Percentiles rank a stretch among this genome's conserved stretches.
Conservation (phyloP, 2,329 filamentous ascomycete species). For the Aplosporella prunicola region DNA sequence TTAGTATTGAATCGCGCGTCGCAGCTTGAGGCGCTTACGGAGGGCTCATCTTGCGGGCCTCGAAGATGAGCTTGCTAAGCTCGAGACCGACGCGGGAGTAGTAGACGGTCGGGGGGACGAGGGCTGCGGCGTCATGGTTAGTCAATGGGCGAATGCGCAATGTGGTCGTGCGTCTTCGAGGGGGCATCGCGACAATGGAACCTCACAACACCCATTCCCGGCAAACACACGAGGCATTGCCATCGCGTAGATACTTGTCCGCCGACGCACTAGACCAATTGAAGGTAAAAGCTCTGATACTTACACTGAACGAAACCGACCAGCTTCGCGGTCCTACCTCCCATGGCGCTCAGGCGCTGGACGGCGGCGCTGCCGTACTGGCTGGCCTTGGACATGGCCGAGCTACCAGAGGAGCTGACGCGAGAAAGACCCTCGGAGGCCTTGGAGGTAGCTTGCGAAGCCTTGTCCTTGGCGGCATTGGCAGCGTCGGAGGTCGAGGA, state of each 20-base stretch:
- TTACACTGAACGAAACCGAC: conserved; percentile 79
- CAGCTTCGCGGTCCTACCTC: conserved; percentile 71
- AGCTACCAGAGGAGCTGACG: conserved; percentile 70
- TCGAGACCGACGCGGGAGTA: conserved; percentile 85
- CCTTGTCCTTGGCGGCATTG: conserved; percentile 38
- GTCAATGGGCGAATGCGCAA: no score
- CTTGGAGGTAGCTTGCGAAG: conserved; percentile 43
- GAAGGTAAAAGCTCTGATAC: conserved; percentile 26
- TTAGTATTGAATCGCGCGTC: conserved; percentile 10
- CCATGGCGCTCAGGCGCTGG: conserved; percentile 63
- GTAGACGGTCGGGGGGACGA: conserved; percentile 80
- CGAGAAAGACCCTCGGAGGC: conserved; percentile 74
- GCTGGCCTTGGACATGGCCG: conserved; percentile 62
- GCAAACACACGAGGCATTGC: no score
- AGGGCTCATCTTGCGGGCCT: conserved; percentile 81
- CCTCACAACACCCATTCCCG: no score
- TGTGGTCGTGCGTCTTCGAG: no score
- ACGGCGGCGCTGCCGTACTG: conserved; percentile 37
- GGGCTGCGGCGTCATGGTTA: no score
- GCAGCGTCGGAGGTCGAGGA: conserved; percentile 40
- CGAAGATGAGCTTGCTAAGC: conserved; percentile 78
- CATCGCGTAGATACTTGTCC: no score
- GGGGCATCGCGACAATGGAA: no score
- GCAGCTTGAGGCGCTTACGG: conserved; percentile 59
- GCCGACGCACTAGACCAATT: neutral